Conservation (phyloP, 345 rosid species). For the Pistacia atlantica region DNA sequence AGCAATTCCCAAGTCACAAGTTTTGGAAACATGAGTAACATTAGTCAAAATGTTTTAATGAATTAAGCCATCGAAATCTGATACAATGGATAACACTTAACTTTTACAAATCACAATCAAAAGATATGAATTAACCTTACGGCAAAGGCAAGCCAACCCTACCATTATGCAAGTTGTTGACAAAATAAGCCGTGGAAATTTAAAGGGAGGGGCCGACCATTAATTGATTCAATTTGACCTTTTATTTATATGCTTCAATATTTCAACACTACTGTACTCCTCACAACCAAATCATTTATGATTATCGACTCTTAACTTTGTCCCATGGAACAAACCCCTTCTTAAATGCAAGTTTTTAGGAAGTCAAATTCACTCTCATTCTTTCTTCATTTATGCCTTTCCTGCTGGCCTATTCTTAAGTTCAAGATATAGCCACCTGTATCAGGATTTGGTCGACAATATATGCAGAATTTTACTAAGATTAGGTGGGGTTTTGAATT, state of each 20-base stretch:
- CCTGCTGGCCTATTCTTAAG: too few species aligned
- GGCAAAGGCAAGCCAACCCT: neutral
- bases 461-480: neutral
- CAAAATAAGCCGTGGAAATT: neutral
- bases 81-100: neutral
- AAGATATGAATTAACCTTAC: neutral
- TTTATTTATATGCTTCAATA: too few species aligned
- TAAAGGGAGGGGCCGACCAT: neutral
- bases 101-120: neutral
- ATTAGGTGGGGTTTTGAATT: neutral
- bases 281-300: slow-evolving; percentile 8
- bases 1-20: too few species aligned
- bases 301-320: neutral
- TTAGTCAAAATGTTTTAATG: too few species aligned
- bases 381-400: too few species aligned
- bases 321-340: neutral
- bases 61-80: too few species aligned
- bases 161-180: neutral
- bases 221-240: neutral
- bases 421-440: too few species aligned
- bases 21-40: too few species aligned
- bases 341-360: neutral
- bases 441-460: too few species aligned
- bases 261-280: neutral
- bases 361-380: too few species aligned